phyloP scores from a whole-genome alignment of 2,329 filamentous ascomycete genomes.

The Cytospora schulzeri region DNA sequence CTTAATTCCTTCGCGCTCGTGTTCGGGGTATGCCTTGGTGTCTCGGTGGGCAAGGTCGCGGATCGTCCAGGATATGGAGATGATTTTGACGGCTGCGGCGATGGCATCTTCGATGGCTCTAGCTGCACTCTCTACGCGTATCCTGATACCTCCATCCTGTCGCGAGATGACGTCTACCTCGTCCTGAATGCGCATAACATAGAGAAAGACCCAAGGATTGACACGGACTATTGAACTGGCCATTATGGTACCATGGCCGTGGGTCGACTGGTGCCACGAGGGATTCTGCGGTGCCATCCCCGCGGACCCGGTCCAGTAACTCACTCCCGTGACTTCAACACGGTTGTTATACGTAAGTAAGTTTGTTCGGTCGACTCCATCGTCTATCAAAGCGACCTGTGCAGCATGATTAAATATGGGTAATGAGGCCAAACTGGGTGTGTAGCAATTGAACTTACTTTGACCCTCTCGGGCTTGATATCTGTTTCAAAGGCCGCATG shows the following conservation, averaged over 20 bases:
- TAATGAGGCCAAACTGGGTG: no score
- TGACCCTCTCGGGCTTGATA: not conserved
- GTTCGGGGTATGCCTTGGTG: not conserved
- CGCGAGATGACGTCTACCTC: not conserved
- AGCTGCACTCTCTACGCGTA: slow-evolving; percentile 2
- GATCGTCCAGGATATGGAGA: slow-evolving; percentile 16
- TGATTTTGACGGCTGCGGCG: slow-evolving; percentile 3
- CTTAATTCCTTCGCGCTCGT: not conserved
- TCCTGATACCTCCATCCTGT: not conserved
- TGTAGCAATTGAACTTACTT: not conserved
- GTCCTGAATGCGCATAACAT: slow-evolving; percentile 14
- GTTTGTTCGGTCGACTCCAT: not conserved
- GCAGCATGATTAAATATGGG: not conserved
- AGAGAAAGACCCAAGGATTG: slow-evolving; percentile 10
- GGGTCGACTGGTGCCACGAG: slow-evolving; percentile 12
- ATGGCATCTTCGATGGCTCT: slow-evolving; percentile 12
- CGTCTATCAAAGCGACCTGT: slow-evolving; percentile 15
- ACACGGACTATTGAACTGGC: slow-evolving; percentile 3
- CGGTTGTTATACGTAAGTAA: not conserved
- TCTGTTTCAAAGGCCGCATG: not conserved
- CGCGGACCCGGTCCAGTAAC: not conserved
- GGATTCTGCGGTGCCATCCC: not conserved
- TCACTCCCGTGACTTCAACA: slow-evolving; percentile 10
- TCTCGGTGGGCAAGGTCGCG: not conserved
- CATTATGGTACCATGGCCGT: slow-evolving; percentile 13